Conservation (phyloP, 495 filamentous ascomycete genomes). For the Neurospora sp. region DNA sequence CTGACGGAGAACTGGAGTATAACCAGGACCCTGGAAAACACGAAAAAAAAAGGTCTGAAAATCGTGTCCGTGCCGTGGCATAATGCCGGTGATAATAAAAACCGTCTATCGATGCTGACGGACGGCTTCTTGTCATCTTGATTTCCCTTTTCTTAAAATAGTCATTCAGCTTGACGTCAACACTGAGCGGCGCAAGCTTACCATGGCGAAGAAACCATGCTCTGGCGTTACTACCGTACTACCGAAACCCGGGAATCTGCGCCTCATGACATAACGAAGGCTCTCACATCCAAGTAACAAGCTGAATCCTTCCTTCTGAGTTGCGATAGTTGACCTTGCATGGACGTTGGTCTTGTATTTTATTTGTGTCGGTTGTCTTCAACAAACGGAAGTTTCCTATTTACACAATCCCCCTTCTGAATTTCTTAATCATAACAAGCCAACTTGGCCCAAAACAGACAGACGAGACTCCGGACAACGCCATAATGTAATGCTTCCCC, state of each 20-base stretch:
- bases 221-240: background rate
- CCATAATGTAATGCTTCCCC: conserved; percentile 4
- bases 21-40: background rate
- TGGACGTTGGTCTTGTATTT: background rate
- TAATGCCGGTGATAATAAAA: background rate
- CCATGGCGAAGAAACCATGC: background rate
- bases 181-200: background rate
- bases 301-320: background rate
- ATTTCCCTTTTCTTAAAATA: background rate
- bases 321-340: background rate
- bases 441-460: background rate
- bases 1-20: background rate
- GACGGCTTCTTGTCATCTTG: background rate
- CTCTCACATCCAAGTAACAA: background rate
- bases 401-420: background rate
- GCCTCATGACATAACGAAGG: background rate
- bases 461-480: background rate
- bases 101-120: background rate
- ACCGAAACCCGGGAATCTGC: background rate
- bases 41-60: background rate
- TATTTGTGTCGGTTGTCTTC: background rate
- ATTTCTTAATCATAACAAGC: background rate
- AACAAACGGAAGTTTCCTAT: background rate
- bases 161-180: background rate
- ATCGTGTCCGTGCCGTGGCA: background rate